Evolutionary conservation across 1,139 yeast species (phyloP).

Genomic region (Hemisphaericaspora subhashii): DNA sequence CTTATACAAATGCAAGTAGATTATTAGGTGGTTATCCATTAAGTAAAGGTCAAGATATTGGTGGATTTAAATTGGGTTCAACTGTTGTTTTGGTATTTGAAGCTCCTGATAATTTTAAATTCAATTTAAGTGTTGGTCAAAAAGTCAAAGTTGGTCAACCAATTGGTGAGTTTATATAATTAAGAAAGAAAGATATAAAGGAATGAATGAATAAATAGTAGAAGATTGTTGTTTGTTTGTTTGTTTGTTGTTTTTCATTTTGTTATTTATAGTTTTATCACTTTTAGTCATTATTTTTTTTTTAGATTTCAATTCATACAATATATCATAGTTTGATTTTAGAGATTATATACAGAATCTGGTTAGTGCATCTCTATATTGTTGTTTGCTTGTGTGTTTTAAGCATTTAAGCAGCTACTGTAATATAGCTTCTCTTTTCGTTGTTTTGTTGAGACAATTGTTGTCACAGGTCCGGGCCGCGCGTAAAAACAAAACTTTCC

Average conservation of each 20-base stretch:
- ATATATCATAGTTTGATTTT: no score
- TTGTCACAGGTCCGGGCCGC: no score
- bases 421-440: no score
- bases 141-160: conserved; percentile 83
- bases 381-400: no score
- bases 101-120: conserved; percentile 81
- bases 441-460: no score
- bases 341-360: no score
- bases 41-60: conserved; percentile 91
- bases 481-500: no score
- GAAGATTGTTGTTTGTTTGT: neutral
- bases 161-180: conserved; percentile 53
- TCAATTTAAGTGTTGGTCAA: conserved; percentile 68
- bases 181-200: conserved; percentile 10
- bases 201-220: neutral
- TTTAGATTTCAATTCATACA: neutral
- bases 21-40: conserved; percentile 88
- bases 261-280: neutral
- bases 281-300: neutral
- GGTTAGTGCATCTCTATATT: no score
- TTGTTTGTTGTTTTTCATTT: neutral
- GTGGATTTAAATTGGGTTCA: conserved; percentile 94
- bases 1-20: conserved; percentile 77
- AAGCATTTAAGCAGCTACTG: no score
- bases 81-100: conserved; percentile 96